Base-by-base conservation (phyloP, 2,329 filamentous ascomycete species). In the Talaromyces sp. region DNA sequence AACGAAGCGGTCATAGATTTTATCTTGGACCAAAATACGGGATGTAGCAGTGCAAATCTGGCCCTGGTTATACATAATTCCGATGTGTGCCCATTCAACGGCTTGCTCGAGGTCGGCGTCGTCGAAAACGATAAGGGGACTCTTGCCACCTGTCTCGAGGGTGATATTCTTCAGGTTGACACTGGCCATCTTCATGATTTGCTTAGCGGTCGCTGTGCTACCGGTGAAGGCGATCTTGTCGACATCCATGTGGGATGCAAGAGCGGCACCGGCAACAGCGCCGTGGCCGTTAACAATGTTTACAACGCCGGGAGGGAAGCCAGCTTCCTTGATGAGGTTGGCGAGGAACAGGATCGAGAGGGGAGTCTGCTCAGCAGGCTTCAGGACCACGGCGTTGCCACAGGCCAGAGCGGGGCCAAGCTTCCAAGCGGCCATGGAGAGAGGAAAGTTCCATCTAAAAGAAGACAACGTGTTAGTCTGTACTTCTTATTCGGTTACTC, bases 101-200 rank as follows among this genome's bases (percentile, higher is more conserved):
- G 86, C 85, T 67, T 87, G 82, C 4, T 86, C 83, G 20, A 88
- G 64, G 54, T 88, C 84, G 4, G 85, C 85, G 61, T 88, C 86
- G 6, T 81, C 77, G 55, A 88, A 88, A 4, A 88, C 80, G 9
- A 88, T 63, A 2, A 87, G 73, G 0, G 86, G 85, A 3, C 80
- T 85, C 70, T 89, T 88, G 50, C 86, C 86, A 33, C 86, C 86
- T 83, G 69, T 71, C 52, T 71, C 69, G 1, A 71, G 56, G 4
- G 69, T 71, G 47, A 71, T 68, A 33, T 71, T 71, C 58, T 71
- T 71, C 61, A 71, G 47, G 22, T 68, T 71, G 13, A 57, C 56
- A 10, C 66, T 68, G 20, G 69, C 69, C 67, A 70, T 68, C 52
- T 71, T 71, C 69, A 71, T 71, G 43, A 71, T 67, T 30, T 71